Conservation (phyloP, 305 asterid genomes). For the Fraxinus sp. region DNA sequence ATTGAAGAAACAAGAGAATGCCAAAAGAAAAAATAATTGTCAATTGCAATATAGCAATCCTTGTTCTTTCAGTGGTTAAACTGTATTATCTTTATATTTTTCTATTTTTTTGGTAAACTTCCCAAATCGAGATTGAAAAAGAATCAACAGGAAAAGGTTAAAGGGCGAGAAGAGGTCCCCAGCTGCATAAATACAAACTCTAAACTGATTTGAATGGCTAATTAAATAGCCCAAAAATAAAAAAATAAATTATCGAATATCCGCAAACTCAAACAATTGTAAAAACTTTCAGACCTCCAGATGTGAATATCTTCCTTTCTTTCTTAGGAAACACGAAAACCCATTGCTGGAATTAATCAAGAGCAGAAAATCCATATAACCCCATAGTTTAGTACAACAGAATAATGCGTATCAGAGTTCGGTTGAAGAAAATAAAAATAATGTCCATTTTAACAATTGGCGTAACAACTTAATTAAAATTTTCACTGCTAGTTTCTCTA, state of each 20-base stretch:
- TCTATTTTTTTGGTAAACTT: neutral
- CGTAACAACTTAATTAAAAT: neutral
- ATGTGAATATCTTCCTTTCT: neutral
- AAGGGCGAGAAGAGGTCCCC: neutral
- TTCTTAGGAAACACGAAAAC: neutral
- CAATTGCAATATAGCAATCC: neutral
- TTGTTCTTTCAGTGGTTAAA: neutral
- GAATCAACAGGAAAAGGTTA: neutral
- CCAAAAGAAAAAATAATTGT: neutral
- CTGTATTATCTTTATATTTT: neutral
- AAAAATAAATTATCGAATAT: neutral
- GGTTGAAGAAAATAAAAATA: neutral
- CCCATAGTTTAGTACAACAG: neutral
- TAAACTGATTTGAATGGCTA: neutral
- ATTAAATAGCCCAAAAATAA: neutral
- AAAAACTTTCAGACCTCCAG: neutral
- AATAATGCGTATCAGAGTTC: neutral
- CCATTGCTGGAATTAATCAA: neutral
- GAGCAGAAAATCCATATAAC: neutral
- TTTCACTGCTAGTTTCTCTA: neutral
- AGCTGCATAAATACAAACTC: neutral
- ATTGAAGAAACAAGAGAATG: neutral
- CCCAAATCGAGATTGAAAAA: neutral
- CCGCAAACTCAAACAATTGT: neutral
- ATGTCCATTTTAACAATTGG: neutral